A percentile compares a stretch with the other conserved stretches of the same genome.
phyloP scores from a whole-genome alignment of 2,329 filamentous ascomycete species.

The Nemania bipapillata region DNA sequence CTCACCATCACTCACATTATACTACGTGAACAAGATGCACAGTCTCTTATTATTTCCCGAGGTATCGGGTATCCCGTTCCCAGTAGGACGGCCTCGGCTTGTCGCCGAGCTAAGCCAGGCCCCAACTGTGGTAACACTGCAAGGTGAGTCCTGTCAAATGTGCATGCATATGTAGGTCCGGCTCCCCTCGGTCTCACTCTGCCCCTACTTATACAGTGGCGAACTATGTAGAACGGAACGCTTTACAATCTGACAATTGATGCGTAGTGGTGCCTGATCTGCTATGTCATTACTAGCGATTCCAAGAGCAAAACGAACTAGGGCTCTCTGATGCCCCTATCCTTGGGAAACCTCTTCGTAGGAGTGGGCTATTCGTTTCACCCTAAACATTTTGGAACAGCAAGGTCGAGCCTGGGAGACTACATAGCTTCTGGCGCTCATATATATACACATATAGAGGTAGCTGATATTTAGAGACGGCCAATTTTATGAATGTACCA shows the following conservation, averaged over 20 bases:
- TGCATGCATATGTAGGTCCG: background rate
- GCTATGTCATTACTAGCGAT: conserved; percentile 63
- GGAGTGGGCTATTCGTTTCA: conserved; percentile 71
- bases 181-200: conserved; percentile 28
- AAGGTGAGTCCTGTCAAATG: conserved; percentile 19
- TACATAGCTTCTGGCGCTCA: background rate
- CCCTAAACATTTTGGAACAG: conserved; percentile 62
- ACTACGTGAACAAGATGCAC: background rate
- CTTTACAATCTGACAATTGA: conserved; percentile 62
- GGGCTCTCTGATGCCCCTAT: conserved; percentile 71
- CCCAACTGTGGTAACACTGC: background rate
- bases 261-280: conserved; percentile 66
- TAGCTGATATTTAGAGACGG: background rate
- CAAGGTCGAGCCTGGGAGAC: background rate
- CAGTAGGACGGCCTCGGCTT: background rate
- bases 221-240: conserved; percentile 57
- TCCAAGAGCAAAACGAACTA: conserved; percentile 65
- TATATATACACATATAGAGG: conserved; percentile 12
- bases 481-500: background rate
- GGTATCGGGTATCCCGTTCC: background rate
- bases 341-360: conserved; percentile 50
- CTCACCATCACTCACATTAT: background rate
- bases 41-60: background rate
- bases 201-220: background rate
- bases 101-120: background rate